Evolutionary conservation across 306 rosid genomes (phyloP).

Genomic region (Prunus fruticosa): DNA sequence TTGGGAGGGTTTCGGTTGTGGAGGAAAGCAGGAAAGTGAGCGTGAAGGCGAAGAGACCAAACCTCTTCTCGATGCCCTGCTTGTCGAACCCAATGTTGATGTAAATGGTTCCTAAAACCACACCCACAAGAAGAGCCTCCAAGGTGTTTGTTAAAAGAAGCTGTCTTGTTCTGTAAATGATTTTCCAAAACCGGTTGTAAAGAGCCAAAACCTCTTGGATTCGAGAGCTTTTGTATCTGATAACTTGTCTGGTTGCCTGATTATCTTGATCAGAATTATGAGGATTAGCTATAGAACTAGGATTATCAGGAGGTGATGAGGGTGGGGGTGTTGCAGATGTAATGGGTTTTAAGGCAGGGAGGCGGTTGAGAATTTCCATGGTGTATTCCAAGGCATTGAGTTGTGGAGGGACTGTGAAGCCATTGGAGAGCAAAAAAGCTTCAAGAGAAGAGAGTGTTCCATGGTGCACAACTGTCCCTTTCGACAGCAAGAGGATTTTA

Average conservation of each 20-base stretch:
- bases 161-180: conserved; percentile 75
- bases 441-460: conserved; percentile 66
- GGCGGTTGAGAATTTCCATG: conserved; percentile 67
- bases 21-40: conserved; percentile 86
- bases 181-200: conserved; percentile 70
- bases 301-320: conserved; percentile 19
- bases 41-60: conserved; percentile 85
- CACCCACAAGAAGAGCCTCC: conserved; percentile 82
- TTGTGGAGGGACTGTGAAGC: conserved; percentile 78
- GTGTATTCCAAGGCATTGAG: conserved; percentile 86
- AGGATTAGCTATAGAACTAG: neutral
- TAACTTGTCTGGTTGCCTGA: conserved; percentile 7
- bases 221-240: conserved; percentile 67
- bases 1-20: conserved; percentile 85
- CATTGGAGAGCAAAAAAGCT: conserved; percentile 46
- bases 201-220: conserved; percentile 59
- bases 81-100: conserved; percentile 72
- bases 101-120: conserved; percentile 88
- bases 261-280: neutral
- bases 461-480: conserved; percentile 73
- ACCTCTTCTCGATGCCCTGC: conserved; percentile 75
- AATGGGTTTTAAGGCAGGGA: conserved; percentile 30
- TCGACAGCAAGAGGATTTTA: conserved; percentile 55
- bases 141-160: conserved; percentile 69
- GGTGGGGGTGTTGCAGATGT: neutral